A percentile compares a stretch with the other conserved stretches of the same genome.
Evolutionary conservation across 148 eudicot genomes (phyloP).

Genomic region (Persicaria tinctoria): DNA sequence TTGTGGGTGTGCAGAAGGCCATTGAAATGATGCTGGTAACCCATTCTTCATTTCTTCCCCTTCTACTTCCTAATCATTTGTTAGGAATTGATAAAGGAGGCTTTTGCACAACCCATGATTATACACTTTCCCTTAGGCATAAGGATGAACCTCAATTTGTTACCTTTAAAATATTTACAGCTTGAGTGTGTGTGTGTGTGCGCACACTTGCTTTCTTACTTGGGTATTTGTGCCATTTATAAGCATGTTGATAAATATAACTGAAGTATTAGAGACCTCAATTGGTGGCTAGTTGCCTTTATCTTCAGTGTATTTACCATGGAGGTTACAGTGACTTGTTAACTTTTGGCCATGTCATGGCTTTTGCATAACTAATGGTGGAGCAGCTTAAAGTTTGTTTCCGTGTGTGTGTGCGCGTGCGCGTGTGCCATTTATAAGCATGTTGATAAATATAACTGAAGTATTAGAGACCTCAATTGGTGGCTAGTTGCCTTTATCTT

Average conservation of each 20-base stretch:
- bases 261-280: too few species aligned
- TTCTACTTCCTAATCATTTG: not conserved
- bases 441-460: not conserved
- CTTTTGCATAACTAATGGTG: too few species aligned
- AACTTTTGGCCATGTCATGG: too few species aligned
- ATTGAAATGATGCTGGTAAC: slow-evolving; percentile 86
- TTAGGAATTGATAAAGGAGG: not conserved
- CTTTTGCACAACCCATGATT: not conserved
- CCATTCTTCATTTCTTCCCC: slow-evolving; percentile 4
- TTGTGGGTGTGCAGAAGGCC: slow-evolving; percentile 68
- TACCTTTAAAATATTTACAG: not conserved
- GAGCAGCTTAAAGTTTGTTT: too few species aligned
- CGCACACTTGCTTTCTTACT: not conserved
- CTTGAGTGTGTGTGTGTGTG: not conserved
- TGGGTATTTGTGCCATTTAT: not conserved
- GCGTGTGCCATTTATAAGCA: not conserved
- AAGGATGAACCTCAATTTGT: not conserved
- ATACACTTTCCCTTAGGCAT: not conserved
- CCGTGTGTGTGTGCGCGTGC: too few species aligned
- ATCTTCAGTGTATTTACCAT: too few species aligned
- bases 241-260: not conserved
- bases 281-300: too few species aligned
- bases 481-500: not conserved
- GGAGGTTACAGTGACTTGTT: too few species aligned
- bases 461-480: not conserved